Evolutionary conservation across 2,329 filamentous ascomycete species (phyloP).

Genomic region (Cladosporium sp.): DNA sequence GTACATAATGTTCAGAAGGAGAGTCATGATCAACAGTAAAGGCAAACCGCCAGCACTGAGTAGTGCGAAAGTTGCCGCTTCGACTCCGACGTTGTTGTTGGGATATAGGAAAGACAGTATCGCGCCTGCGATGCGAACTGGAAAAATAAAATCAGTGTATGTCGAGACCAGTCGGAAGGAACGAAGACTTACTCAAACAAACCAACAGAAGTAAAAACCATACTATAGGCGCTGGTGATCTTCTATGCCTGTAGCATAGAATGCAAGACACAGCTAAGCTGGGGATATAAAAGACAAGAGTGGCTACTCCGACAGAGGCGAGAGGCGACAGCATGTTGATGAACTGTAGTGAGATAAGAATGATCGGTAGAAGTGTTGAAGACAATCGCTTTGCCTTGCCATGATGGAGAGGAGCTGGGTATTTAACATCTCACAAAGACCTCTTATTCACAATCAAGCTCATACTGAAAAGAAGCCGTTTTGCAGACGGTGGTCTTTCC

Average conservation of each 20-base stretch:
- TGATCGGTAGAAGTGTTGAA: too few species aligned
- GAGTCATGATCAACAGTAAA: neutral
- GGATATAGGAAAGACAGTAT: neutral
- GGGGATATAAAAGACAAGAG: conserved; percentile 1
- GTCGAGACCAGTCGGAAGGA: too few species aligned
- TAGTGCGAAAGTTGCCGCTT: conserved; percentile 1
- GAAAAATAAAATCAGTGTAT: neutral
- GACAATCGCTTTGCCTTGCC: too few species aligned
- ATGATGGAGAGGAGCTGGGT: too few species aligned
- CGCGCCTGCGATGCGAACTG: conserved; percentile 1
- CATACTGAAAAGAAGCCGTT: too few species aligned
- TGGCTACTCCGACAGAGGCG: neutral
- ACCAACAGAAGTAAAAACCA: conserved; percentile 6
- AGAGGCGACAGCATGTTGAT: conserved; percentile 2
- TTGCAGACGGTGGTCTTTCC: too few species aligned
- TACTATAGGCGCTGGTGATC: neutral
- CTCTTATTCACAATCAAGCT: too few species aligned
- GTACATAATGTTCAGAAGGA: conserved; percentile 1
- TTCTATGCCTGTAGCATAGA: neutral
- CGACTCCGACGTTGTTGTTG: neutral
- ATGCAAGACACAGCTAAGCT: neutral
- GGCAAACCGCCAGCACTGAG: conserved; percentile 1
- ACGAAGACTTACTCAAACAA: conserved; percentile 2
- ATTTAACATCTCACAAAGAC: too few species aligned
- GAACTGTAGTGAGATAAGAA: too few species aligned